These are phyloP conservation scores for Kalmusia sp. DNA, from an alignment of 2,329 filamentous ascomycete genomes.

Conservation along the genomic window DNA sequence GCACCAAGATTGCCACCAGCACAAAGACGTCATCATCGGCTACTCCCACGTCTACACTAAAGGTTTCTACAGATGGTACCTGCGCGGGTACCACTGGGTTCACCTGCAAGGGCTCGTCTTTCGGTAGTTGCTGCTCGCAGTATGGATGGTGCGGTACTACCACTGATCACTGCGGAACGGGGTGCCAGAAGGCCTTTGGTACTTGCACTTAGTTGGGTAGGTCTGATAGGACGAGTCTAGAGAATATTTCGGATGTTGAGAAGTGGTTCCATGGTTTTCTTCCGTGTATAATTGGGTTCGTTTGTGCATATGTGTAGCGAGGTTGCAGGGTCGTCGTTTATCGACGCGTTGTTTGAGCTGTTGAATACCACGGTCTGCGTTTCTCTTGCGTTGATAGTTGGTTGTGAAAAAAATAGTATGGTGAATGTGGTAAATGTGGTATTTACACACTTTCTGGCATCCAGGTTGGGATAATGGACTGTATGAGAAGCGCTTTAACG, in stretches of 20 bases:
- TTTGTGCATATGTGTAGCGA: not conserved
- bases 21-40: not conserved
- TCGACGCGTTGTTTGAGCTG: not conserved
- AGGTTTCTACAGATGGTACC: slow-evolving; percentile 15
- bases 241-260: not conserved
- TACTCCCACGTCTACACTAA: not conserved
- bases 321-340: not conserved
- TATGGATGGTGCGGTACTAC: slow-evolving; percentile 51
- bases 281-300: not conserved
- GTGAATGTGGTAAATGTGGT: no score
- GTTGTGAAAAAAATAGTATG: no score
- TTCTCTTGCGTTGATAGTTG: no score
- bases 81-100: slow-evolving; percentile 28
- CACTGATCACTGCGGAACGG: slow-evolving; percentile 34
- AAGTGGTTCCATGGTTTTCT: no score
- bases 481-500: no score
- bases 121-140: slow-evolving; percentile 54
- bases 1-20: not conserved
- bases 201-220: slow-evolving; percentile 26
- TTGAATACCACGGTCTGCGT: not conserved
- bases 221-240: not conserved
- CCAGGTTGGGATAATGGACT: no score
- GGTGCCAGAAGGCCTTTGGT: slow-evolving; percentile 42
- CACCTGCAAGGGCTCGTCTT: slow-evolving; percentile 52
- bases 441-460: no score